Evolutionary conservation across 257 asterid genomes (phyloP).

Genomic region (Przewalskia tangutica): DNA sequence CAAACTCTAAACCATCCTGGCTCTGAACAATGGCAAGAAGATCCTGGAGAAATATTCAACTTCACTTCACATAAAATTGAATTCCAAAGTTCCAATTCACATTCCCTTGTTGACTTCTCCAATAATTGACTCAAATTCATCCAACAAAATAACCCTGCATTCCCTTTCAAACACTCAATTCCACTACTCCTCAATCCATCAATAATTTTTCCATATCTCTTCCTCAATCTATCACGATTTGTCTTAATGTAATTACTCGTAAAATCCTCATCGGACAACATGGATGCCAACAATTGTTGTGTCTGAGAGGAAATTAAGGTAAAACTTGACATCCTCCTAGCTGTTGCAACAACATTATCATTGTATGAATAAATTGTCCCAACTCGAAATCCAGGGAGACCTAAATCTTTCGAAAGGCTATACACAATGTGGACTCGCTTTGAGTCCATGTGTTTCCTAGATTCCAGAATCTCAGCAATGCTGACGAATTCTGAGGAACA

Average conservation of each 20-base stretch:
- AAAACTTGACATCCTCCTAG: constrained; percentile 45
- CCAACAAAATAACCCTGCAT: constrained; percentile 47
- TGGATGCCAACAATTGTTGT: constrained; percentile 29
- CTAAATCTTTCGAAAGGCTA: constrained; percentile 41
- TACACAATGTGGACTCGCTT: constrained; percentile 42
- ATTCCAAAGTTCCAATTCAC: constrained; percentile 33
- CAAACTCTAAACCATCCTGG: constrained; percentile 53
- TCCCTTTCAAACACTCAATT: constrained; percentile 29
- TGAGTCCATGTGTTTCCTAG: constrained; percentile 10
- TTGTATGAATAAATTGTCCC: constrained; percentile 42
- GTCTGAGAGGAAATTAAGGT: constrained; percentile 42
- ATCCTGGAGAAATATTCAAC: constrained; percentile 41
- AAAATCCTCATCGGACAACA: constrained; percentile 25
- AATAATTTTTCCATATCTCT: constrained; percentile 18
- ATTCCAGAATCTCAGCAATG: constrained; percentile 28
- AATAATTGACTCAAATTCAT: constrained; percentile 32
- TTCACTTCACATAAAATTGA: constrained; percentile 23
- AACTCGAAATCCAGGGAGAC: constrained; percentile 43
- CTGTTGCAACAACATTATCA: constrained; percentile 34
- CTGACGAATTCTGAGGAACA: constrained; percentile 25
- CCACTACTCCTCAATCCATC: constrained; percentile 24
- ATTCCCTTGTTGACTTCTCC: constrained; percentile 22
- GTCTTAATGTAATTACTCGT: constrained; percentile 19
- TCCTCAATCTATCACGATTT: constrained; percentile 25
- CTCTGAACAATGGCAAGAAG: constrained; percentile 44